Conservation (phyloP, 345 rosid genomes). For the Sisymbrium irio region DNA sequence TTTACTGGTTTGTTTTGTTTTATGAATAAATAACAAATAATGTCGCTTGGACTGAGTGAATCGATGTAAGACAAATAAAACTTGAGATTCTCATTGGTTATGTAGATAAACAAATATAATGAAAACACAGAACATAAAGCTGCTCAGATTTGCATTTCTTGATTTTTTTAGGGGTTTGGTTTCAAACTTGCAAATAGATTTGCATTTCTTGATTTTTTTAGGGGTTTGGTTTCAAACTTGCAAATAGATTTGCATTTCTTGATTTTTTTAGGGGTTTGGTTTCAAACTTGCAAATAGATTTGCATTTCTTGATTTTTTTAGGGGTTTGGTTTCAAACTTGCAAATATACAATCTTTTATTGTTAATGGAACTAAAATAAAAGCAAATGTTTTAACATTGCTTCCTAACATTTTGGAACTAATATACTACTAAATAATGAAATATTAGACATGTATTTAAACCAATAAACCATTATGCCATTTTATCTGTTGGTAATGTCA, state of each 20-base stretch:
- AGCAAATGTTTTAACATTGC: not conserved
- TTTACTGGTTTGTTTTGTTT: not conserved
- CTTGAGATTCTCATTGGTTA: constrained; percentile 7
- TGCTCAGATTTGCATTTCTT: not conserved
- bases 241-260: not conserved
- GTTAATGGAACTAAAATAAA: not conserved
- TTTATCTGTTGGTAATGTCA: too few relatives aligned
- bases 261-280: not conserved
- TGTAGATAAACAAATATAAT: too few relatives aligned
- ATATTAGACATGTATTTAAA: not conserved
- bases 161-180: not conserved
- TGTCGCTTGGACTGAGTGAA: constrained; percentile 1
- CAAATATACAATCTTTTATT: not conserved
- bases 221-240: not conserved
- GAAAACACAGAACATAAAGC: not conserved
- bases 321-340: not conserved
- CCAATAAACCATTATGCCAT: not conserved
- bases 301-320: not conserved
- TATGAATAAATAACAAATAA: not conserved
- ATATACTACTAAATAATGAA: not conserved
- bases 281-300: not conserved
- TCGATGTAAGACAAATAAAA: constrained; percentile 8
- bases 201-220: not conserved
- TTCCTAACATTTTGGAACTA: not conserved
- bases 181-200: not conserved